phyloP scores from a whole-genome alignment of 345 rosid genomes.

The Brassica nigra region DNA sequence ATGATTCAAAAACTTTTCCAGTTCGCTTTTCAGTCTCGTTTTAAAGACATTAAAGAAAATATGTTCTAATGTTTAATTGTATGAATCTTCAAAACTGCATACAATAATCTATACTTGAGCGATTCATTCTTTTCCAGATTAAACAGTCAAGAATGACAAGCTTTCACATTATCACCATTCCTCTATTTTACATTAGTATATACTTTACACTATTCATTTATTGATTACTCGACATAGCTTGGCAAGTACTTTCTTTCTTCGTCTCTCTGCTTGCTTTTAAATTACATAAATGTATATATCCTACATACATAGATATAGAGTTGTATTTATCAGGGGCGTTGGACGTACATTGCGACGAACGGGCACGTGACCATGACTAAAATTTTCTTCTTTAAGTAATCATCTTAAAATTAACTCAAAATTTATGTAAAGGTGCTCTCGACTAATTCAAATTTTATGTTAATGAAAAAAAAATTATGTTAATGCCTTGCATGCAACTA shows the following conservation, averaged over 20 bases:
- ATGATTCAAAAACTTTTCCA: neutral
- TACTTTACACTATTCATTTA: neutral
- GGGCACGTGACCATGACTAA: neutral
- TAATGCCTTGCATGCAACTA: neutral
- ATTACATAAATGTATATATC: neutral
- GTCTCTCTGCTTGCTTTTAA: neutral
- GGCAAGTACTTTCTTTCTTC: conserved; percentile 10
- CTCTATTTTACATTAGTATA: neutral
- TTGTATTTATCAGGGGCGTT: neutral
- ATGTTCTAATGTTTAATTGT: neutral
- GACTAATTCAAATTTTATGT: neutral
- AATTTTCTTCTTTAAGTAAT: no score
- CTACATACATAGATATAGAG: neutral
- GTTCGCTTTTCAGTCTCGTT: neutral
- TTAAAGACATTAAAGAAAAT: neutral
- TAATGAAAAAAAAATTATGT: neutral
- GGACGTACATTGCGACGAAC: neutral
- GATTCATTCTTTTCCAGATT: conserved; percentile 26
- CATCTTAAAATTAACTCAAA: neutral
- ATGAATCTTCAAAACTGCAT: conserved; percentile 19
- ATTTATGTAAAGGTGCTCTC: neutral
- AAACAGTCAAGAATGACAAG: conserved; percentile 32
- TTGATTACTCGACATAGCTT: conserved; percentile 22
- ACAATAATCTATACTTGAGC: conserved; percentile 6
- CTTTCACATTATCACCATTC: conserved; percentile 19